A percentile compares a stretch with the other conserved stretches of the same genome.
Conservation (phyloP, 768 basidiomycete genomes). For the Boletus pseudopeckii region DNA sequence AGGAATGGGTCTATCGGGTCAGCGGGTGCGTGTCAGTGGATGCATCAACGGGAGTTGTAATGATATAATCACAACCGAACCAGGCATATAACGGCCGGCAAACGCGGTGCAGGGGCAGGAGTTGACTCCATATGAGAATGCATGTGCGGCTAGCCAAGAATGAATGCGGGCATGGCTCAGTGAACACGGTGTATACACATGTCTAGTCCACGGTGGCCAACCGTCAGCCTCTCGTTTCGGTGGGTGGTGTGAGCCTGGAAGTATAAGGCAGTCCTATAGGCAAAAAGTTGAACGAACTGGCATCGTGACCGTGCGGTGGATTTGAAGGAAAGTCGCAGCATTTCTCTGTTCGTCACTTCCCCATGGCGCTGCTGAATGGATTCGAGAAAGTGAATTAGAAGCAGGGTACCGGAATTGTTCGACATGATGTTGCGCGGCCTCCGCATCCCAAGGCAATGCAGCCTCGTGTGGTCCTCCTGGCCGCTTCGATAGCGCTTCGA, state of each 20-base stretch:
- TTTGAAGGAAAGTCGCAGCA: background rate
- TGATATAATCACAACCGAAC: slow-evolving; percentile 2
- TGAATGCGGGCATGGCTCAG: slow-evolving; percentile 7
- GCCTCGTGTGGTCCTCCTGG: slow-evolving; percentile 28
- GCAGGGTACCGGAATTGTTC: slow-evolving; percentile 1
- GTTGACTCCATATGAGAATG: slow-evolving; percentile 4
- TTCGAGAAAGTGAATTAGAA: slow-evolving; percentile 11
- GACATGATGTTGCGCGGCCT: slow-evolving; percentile 13
- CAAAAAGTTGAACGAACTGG: background rate
- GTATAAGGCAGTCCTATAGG: background rate
- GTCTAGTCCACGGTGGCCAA: background rate
- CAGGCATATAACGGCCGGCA: slow-evolving; percentile 10
- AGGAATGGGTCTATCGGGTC: slow-evolving; percentile 12
- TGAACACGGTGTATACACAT: slow-evolving; percentile 15
- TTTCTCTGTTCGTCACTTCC: background rate
- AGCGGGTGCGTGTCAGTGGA: slow-evolving; percentile 8
- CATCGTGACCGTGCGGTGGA: background rate
- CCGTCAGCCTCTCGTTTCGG: background rate
- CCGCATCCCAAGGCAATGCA: background rate
- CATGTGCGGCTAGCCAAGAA: slow-evolving; percentile 18
- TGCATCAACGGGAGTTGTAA: slow-evolving; percentile 6
- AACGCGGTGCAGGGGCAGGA: slow-evolving; percentile 18
- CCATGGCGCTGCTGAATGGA: background rate
- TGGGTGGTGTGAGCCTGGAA: background rate
- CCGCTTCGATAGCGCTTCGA: slow-evolving; percentile 5